Conservation (phyloP, 495 filamentous ascomycete genomes). For the Melanomma pulvis-pyrius region DNA sequence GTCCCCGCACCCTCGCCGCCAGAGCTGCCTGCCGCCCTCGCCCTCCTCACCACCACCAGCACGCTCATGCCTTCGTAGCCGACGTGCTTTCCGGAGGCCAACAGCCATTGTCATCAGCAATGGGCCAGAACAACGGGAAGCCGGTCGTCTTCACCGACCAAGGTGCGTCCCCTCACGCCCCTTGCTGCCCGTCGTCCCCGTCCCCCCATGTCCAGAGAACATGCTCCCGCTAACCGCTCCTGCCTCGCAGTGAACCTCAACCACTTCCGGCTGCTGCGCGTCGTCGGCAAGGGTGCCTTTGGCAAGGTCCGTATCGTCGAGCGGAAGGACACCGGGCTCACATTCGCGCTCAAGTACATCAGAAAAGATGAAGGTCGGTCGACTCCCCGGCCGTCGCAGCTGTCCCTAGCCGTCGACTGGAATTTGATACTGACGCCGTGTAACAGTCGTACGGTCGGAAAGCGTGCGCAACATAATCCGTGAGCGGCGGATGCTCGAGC, state of each 20-base stretch:
- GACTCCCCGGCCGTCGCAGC: conserved; percentile 12
- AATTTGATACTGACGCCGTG: conserved; percentile 36
- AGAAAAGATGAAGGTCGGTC: conserved; percentile 94
- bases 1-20: conserved; percentile 12
- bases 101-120: conserved; percentile 45
- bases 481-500: conserved; percentile 95
- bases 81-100: conserved; percentile 7
- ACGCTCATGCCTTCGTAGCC: conserved; percentile 28
- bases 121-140: conserved; percentile 96
- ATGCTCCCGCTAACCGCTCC: conserved; percentile 1
- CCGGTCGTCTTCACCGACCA: conserved; percentile 90
- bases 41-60: conserved; percentile 3
- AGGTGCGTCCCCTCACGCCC: conserved; percentile 61
- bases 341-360: conserved; percentile 97
- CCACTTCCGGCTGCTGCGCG: conserved; percentile 91
- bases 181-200: not conserved
- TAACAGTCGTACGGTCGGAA: conserved; percentile 88
- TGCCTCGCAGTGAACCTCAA: conserved; percentile 82
- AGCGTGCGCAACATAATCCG: conserved; percentile 98
- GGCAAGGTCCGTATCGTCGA: conserved; percentile 99
- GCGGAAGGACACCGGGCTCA: conserved; percentile 89
- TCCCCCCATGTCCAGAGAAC: not conserved
- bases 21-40: conserved; percentile 2
- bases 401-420: conserved; percentile 1
- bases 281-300: conserved; percentile 97